Base-by-base conservation (phyloP, 768 basidiomycete genomes). In the Daedalea quercina region DNA sequence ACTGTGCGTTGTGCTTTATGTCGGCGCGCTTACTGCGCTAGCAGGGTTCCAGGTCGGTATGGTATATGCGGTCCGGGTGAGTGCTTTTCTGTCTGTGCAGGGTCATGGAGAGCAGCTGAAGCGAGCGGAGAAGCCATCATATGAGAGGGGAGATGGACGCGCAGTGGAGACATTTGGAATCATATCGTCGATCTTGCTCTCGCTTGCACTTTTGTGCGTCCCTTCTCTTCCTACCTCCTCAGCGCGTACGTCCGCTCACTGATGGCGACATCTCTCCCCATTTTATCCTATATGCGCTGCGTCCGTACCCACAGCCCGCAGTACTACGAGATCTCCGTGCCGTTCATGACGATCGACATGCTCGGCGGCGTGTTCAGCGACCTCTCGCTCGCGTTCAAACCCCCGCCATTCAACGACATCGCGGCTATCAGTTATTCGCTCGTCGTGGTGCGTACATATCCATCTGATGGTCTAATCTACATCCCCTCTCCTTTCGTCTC, bases 271-370 rank as follows among this genome's bases (percentile, higher is more conserved):
- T n/a, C n/a, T n/a, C n/a, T n/a, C n/a, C n/a, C n/a, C n/a, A n/a
- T n/a, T n/a, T n/a, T n/a, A n/a, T n/a, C n/a, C n/a, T n/a, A n/a
- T n/a, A n/a, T n/a, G n/a, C n/a, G n/a, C n/a, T n/a, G n/a, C n/a
- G n/a, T n/a, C n/a, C n/a, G n/a, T n/a, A n/a, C n/a, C n/a, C n/a
- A 41, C 28, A 71, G 72, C 1, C 80, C 90, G 0, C 89, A 92
- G 64, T 91, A 85, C 60, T 81, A 76, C 65, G 87, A 90, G 62
- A 90, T 92, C 43, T 87, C 84, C 1, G 69, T 86, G 42, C 41
- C 72, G 8, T 90, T 91, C 69, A 82, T 91, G 70, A 57, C 67
- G 9, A 73, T 91, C 48, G 90, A 93, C 61, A 73, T 83, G 50
- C 63, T 81, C 8, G 90, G 88, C 28, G 82, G 79, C 6, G 66